Evolutionary conservation across 2,329 filamentous ascomycete genomes (phyloP).

Genomic region (Albophoma yamanashiensis): DNA sequence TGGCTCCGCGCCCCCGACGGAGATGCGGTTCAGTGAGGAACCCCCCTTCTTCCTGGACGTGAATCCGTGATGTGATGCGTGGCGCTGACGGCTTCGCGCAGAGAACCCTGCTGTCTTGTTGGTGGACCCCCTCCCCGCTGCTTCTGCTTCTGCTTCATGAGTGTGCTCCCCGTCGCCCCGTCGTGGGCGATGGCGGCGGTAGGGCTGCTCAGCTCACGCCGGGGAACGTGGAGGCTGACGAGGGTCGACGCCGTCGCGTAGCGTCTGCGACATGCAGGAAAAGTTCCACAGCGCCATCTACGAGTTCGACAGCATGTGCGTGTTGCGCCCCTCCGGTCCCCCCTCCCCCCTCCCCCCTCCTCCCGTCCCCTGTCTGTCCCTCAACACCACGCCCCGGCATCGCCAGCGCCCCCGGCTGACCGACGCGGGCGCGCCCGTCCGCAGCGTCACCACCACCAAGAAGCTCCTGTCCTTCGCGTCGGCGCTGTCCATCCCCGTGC

Average conservation of each 20-base stretch:
- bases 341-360: neutral
- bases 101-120: slow-evolving; percentile 41
- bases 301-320: slow-evolving; percentile 73
- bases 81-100: slow-evolving; percentile 8
- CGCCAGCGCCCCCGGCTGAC: neutral
- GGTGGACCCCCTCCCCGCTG: slow-evolving; percentile 15
- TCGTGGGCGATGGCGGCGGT: neutral
- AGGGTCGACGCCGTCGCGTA: slow-evolving; percentile 31
- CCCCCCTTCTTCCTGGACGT: neutral
- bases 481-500: slow-evolving; percentile 64
- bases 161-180: neutral
- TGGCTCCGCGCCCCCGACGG: slow-evolving; percentile 1
- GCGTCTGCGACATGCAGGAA: slow-evolving; percentile 90
- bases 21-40: slow-evolving; percentile 24
- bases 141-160: neutral
- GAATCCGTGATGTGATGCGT: neutral
- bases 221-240: neutral
- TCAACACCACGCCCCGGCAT: neutral
- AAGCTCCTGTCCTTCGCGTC: slow-evolving; percentile 58
- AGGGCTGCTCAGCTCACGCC: no score
- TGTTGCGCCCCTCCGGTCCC: slow-evolving; percentile 1
- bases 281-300: slow-evolving; percentile 78
- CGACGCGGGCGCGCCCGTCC: neutral
- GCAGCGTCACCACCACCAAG: slow-evolving; percentile 52
- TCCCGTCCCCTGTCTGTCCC: neutral